Evolutionary conservation across 1,284 basidiomycete species (phyloP).

Genomic region (Ganoderma sp.): DNA sequence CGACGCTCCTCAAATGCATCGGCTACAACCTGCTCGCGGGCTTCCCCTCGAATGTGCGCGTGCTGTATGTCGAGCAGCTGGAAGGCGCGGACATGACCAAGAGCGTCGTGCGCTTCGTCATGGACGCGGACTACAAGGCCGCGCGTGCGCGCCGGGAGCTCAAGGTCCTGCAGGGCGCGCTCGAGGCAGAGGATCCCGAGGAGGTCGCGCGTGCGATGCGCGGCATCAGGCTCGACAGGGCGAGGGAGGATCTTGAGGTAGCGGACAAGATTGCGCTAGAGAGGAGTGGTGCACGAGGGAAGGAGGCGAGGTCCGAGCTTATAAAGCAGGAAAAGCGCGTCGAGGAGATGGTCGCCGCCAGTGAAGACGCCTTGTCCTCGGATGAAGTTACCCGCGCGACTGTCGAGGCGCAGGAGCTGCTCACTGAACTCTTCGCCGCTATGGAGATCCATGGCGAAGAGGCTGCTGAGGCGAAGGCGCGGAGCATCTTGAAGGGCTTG

Average conservation of each 20-base stretch:
- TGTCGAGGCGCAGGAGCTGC: slow-evolving; percentile 28
- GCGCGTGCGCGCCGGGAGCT: slow-evolving; percentile 28
- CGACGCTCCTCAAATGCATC: slow-evolving; percentile 94
- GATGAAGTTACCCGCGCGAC: slow-evolving; percentile 32
- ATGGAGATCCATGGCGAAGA: slow-evolving; percentile 31
- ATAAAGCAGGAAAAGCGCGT: slow-evolving; percentile 56
- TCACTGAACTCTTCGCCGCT: slow-evolving; percentile 28
- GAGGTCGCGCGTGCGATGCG: slow-evolving; percentile 31
- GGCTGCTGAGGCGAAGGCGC: slow-evolving; percentile 61
- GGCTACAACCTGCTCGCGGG: slow-evolving; percentile 48
- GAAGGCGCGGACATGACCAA: slow-evolving; percentile 30
- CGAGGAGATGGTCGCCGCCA: slow-evolving; percentile 33
- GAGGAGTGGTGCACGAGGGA: slow-evolving; percentile 61
- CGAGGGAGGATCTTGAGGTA: slow-evolving; percentile 48
- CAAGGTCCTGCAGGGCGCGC: slow-evolving; percentile 27
- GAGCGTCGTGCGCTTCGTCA: slow-evolving; percentile 28
- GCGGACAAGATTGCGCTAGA: slow-evolving; percentile 60
- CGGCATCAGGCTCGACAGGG: slow-evolving; percentile 35
- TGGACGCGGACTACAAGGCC: slow-evolving; percentile 28
- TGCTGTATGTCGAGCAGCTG: slow-evolving; percentile 32
- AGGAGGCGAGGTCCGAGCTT: slow-evolving; percentile 54
- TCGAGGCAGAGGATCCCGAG: slow-evolving; percentile 29
- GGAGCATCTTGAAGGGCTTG: slow-evolving; percentile 65
- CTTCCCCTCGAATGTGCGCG: slow-evolving; percentile 31
- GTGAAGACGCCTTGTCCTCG: slow-evolving; percentile 17